phyloP scores from a whole-genome alignment of 2,329 filamentous ascomycete genomes.

The Sporothrix schenckii region DNA sequence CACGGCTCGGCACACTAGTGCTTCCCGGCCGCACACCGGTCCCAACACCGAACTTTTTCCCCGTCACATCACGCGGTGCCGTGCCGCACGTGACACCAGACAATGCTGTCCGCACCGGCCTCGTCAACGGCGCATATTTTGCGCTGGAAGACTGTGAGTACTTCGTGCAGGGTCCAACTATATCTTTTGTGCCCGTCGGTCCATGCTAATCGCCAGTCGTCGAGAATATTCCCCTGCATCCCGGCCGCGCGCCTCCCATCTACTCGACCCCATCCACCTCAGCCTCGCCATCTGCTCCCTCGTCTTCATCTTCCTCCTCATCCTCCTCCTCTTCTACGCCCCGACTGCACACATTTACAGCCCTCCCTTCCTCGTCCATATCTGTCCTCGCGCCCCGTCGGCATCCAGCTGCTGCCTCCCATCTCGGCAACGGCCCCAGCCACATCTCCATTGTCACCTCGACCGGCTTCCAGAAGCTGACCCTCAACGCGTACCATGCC shows the following conservation, averaged over 20 bases:
- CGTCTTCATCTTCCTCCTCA: background rate
- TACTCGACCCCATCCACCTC: conserved; percentile 27
- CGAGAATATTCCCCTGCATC: conserved; percentile 30
- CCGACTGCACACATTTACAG: conserved; percentile 75
- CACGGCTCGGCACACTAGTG: conserved; percentile 69
- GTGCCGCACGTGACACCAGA: conserved; percentile 91
- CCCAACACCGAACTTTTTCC: conserved; percentile 81
- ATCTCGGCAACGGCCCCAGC: conserved; percentile 69
- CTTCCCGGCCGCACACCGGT: conserved; percentile 66
- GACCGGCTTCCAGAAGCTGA: conserved; percentile 76
- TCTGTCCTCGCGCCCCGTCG: conserved; percentile 78
- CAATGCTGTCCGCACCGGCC: conserved; percentile 66
- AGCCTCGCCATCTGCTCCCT: background rate
- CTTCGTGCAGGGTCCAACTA: background rate
- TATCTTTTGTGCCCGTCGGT: background rate
- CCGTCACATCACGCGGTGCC: conserved; percentile 77
- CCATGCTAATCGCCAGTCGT: conserved; percentile 30
- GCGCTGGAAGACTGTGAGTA: conserved; percentile 89
- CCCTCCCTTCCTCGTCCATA: conserved; percentile 65
- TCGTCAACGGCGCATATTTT: conserved; percentile 72
- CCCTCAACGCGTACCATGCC: conserved; percentile 68
- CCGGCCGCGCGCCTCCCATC: conserved; percentile 32
- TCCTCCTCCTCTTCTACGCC: background rate
- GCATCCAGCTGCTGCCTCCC: conserved; percentile 72
- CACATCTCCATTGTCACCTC: conserved; percentile 81